phyloP scores from a whole-genome alignment of 2,329 filamentous ascomycete species.

The Fusarium nanum region DNA sequence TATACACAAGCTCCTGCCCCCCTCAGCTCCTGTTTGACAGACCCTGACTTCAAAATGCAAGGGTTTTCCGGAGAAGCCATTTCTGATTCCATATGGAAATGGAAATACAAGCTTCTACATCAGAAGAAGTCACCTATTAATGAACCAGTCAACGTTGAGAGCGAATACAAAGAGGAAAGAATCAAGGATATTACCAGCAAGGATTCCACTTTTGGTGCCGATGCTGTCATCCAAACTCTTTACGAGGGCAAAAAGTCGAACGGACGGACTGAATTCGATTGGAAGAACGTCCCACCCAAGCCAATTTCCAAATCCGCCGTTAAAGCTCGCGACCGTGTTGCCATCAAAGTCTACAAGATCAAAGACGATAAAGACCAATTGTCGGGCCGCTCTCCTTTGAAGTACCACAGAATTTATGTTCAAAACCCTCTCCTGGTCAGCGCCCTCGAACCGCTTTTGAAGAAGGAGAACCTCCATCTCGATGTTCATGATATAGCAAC shows the following conservation, averaged over 20 bases:
- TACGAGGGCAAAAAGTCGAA: slow-evolving; percentile 50
- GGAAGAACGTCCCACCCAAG: slow-evolving; percentile 57
- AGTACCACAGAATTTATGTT: slow-evolving; percentile 55
- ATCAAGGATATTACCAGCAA: slow-evolving; percentile 33
- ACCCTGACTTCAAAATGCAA: slow-evolving; percentile 17
- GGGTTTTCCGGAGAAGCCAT: slow-evolving; percentile 31
- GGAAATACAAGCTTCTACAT: slow-evolving; percentile 48
- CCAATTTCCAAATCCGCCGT: slow-evolving; percentile 55
- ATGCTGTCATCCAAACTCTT: slow-evolving; percentile 53
- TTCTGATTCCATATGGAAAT: slow-evolving; percentile 49
- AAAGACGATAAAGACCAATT: slow-evolving; percentile 58
- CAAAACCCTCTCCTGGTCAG: slow-evolving; percentile 57
- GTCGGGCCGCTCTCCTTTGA: slow-evolving; percentile 53
- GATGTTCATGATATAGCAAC: slow-evolving; percentile 51
- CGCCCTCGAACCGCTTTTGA: slow-evolving; percentile 57
- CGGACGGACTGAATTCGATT: slow-evolving; percentile 41
- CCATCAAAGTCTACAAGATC: slow-evolving; percentile 61
- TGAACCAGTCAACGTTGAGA: slow-evolving; percentile 34
- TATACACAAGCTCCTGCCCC: too few relatives aligned
- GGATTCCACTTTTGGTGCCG: slow-evolving; percentile 47
- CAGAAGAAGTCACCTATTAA: slow-evolving; percentile 35
- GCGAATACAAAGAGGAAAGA: slow-evolving; percentile 15
- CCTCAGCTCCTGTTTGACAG: too few relatives aligned
- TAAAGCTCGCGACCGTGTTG: slow-evolving; percentile 53
- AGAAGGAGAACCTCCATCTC: slow-evolving; percentile 55